Percentiles rank a stretch among this genome's conserved stretches.
These are phyloP conservation scores for Mucuna pruriens DNA, from an alignment of 306 rosid genomes.

Conservation along the genomic window DNA sequence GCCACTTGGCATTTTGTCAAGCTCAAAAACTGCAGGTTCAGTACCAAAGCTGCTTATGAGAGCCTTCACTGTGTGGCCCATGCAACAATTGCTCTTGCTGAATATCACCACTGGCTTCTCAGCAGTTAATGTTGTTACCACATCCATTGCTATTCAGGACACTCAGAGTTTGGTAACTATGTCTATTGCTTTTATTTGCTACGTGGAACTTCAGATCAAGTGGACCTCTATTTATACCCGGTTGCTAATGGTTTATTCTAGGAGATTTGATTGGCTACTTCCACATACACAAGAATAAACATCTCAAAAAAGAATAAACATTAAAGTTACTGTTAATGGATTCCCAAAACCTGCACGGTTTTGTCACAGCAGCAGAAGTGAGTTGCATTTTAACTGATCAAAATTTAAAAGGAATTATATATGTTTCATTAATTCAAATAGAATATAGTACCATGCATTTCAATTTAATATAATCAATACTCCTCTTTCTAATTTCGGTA, in stretches of 20 bases:
- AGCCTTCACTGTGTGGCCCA: conserved; percentile 56
- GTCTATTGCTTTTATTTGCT: conserved; percentile 35
- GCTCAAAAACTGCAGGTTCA: conserved; percentile 50
- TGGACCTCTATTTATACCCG: conserved; percentile 51
- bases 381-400: not conserved
- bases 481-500: too few species aligned
- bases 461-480: too few species aligned
- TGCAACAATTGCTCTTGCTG: conserved; percentile 66
- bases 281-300: conserved; percentile 43
- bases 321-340: conserved; percentile 38
- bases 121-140: conserved; percentile 52
- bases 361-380: not conserved
- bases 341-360: conserved; percentile 35
- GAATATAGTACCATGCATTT: too few species aligned
- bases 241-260: conserved; percentile 28
- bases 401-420: too few species aligned
- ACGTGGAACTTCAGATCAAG: conserved; percentile 37
- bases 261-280: conserved; percentile 32
- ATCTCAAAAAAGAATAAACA: conserved; percentile 33
- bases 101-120: conserved; percentile 80
- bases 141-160: conserved; percentile 53
- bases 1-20: conserved; percentile 63
- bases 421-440: too few species aligned
- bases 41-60: conserved; percentile 65
- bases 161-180: not conserved